phyloP scores from a whole-genome alignment of 768 basidiomycete genomes.

The Tylopilus vinaceipallidus region DNA sequence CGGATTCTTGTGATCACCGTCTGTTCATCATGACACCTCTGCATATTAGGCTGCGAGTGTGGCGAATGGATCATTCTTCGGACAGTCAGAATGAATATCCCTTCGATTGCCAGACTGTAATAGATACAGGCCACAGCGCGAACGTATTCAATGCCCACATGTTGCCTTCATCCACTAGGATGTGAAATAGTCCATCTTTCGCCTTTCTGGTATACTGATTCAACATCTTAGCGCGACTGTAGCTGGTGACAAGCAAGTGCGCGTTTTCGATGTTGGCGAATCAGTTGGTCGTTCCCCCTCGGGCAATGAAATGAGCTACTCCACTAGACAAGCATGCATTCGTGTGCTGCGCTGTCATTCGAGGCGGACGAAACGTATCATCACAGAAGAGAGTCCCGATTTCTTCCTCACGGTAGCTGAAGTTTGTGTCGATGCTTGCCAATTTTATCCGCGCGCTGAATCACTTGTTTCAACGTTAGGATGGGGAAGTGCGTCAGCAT shows the following conservation, averaged over 20 bases:
- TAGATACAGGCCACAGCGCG: constrained; percentile 73
- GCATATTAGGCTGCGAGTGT: constrained; percentile 63
- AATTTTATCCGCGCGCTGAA: constrained; percentile 10
- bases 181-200: constrained; percentile 49
- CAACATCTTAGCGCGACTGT: constrained; percentile 54
- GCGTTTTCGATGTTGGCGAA: constrained; percentile 71
- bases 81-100: constrained; percentile 51
- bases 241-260: constrained; percentile 73
- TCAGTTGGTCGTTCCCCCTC: constrained; percentile 37
- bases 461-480: constrained; percentile 45
- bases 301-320: constrained; percentile 45
- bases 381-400: constrained; percentile 77
- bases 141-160: constrained; percentile 88
- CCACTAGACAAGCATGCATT: constrained; percentile 45
- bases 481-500: constrained; percentile 86
- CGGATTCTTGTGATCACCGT: not conserved
- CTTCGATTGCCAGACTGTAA: constrained; percentile 63
- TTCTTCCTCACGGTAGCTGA: constrained; percentile 78
- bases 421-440: constrained; percentile 38
- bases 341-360: constrained; percentile 67
- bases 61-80: constrained; percentile 55
- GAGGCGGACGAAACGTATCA: constrained; percentile 72
- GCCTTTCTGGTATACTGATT: constrained; percentile 6
- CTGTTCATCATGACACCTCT: constrained; percentile 1
- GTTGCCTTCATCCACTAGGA: constrained; percentile 74